phyloP scores from a whole-genome alignment of 2,329 filamentous ascomycete genomes.

The Diaporthe ilicicola region DNA sequence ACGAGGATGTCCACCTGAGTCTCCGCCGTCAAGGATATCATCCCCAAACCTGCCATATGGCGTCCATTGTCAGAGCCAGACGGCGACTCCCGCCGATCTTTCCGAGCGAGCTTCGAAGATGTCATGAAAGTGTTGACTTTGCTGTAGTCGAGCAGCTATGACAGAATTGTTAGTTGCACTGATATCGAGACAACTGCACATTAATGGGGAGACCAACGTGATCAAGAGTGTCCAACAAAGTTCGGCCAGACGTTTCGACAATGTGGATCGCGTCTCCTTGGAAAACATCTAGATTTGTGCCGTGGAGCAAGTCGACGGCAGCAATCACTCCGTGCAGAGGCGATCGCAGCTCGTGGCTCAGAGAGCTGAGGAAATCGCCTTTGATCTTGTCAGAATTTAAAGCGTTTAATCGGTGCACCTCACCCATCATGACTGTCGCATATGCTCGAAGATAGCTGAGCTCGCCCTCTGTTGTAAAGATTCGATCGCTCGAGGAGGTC shows the following conservation, averaged over 20 bases:
- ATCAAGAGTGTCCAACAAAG: constrained; percentile 58
- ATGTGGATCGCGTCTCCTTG: constrained; percentile 55
- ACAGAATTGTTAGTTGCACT: neutral
- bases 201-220: constrained; percentile 39
- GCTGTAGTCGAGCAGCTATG: constrained; percentile 53
- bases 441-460: constrained; percentile 56
- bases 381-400: constrained; percentile 52
- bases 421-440: constrained; percentile 63
- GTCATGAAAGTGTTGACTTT: constrained; percentile 54
- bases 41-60: constrained; percentile 27
- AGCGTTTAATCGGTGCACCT: constrained; percentile 56
- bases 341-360: constrained; percentile 65
- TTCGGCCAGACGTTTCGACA: constrained; percentile 57
- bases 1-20: constrained; percentile 43
- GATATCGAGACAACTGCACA: neutral
- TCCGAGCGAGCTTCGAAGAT: constrained; percentile 13
- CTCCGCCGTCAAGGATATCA: constrained; percentile 42
- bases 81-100: neutral
- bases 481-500: neutral
- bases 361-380: constrained; percentile 63
- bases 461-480: constrained; percentile 46
- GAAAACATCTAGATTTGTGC: constrained; percentile 48
- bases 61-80: neutral
- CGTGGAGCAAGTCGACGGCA: constrained; percentile 57
- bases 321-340: constrained; percentile 66